These are phyloP conservation scores for Gynandropsis gynandra DNA, from an alignment of 345 rosid genomes.

Conservation along the genomic window DNA sequence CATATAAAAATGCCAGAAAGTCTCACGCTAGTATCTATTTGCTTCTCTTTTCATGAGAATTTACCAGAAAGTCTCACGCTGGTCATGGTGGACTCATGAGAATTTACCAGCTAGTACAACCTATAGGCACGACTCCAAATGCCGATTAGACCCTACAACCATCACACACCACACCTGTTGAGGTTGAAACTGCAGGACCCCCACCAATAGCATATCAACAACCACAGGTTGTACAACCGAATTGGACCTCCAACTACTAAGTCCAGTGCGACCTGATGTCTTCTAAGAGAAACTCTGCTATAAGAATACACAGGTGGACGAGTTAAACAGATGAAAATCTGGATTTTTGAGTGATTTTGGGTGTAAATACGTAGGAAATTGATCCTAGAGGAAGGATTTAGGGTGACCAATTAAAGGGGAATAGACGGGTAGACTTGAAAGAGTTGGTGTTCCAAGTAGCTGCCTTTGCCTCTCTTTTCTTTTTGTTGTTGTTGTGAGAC, in stretches of 20 bases:
- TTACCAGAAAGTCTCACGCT: too few relatives aligned
- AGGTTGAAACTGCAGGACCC: constrained; percentile 41
- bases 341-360: constrained; percentile 32
- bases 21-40: too few relatives aligned
- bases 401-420: constrained; percentile 24
- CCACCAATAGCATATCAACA: constrained; percentile 53
- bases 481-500: constrained; percentile 20
- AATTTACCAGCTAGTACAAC: constrained; percentile 50
- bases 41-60: too few relatives aligned
- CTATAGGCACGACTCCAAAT: constrained; percentile 35
- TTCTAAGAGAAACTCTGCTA: constrained; percentile 16
- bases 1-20: too few relatives aligned
- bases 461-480: constrained; percentile 4
- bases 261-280: constrained; percentile 5
- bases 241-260: constrained; percentile 48
- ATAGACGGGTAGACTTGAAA: constrained; percentile 11
- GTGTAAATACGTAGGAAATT: constrained; percentile 55
- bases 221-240: constrained; percentile 41
- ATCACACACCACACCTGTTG: constrained; percentile 37
- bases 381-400: constrained; percentile 24
- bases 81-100: constrained; percentile 59
- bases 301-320: constrained; percentile 18
- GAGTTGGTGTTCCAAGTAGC: constrained; percentile 6
- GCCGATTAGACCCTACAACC: constrained; percentile 42
- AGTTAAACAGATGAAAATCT: constrained; percentile 18